These are phyloP conservation scores for Tulasnella sp. DNA, from an alignment of 768 basidiomycete genomes.

Conservation along the genomic window DNA sequence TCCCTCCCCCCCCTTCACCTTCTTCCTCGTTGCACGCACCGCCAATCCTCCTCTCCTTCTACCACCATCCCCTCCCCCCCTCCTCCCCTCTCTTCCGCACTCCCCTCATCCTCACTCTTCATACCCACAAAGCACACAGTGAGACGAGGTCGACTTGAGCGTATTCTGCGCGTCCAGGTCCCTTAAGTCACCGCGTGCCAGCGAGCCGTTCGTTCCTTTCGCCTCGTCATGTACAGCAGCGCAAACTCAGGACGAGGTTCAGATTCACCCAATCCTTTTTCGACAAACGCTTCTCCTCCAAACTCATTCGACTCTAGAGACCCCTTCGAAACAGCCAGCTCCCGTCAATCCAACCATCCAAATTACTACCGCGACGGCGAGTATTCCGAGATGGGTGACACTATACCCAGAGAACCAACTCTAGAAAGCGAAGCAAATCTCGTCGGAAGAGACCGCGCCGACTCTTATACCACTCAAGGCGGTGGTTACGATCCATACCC, in stretches of 20 bases:
- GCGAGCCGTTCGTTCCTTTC: not conserved
- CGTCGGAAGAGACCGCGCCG: not conserved
- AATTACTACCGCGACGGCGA: constrained; percentile 21
- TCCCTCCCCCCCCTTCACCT: not conserved
- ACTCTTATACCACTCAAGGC: constrained; percentile 7
- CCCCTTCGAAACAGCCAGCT: constrained; percentile 3
- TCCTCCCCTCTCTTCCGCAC: not conserved
- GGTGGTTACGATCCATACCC: constrained; percentile 19
- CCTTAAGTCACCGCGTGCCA: constrained; percentile 6
- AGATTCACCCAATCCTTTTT: constrained; percentile 18
- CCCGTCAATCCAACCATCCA: not conserved
- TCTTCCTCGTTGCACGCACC: not conserved
- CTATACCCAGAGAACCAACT: constrained; percentile 1
- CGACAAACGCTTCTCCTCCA: constrained; percentile 20
- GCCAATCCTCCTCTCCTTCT: constrained; percentile 2
- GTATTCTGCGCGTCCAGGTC: constrained; percentile 3
- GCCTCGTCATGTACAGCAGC: constrained; percentile 7
- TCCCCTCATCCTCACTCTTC: not conserved
- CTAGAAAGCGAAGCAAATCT: constrained; percentile 10
- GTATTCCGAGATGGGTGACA: constrained; percentile 26
- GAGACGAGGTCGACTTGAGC: not conserved
- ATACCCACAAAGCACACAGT: not conserved
- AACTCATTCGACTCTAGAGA: constrained; percentile 15
- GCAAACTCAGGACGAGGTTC: not conserved
- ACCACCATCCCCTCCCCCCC: constrained; percentile 12